Evolutionary conservation across 2,329 filamentous ascomycete species (phyloP).

Genomic region (Microsporum canis): DNA sequence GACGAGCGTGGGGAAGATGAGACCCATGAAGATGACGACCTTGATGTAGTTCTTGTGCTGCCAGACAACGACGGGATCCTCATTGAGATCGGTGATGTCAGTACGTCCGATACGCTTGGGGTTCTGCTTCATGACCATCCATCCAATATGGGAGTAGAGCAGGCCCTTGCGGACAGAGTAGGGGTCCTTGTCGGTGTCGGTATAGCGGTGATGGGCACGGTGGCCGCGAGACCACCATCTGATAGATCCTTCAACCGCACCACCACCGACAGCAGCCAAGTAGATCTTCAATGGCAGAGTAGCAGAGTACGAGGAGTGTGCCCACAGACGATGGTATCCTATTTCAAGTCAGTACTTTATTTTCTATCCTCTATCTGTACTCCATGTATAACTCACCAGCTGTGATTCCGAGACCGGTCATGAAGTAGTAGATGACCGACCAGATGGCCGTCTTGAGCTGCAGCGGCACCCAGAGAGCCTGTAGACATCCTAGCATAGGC

Average conservation of each 20-base stretch:
- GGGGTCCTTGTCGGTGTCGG: conserved; percentile 83
- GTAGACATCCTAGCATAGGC: conserved; percentile 60
- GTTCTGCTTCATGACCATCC: conserved; percentile 93
- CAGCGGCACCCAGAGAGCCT: conserved; percentile 68
- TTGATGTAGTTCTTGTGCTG: conserved; percentile 81
- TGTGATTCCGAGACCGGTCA: conserved; percentile 69
- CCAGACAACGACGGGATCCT: conserved; percentile 74
- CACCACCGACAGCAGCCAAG: conserved; percentile 68
- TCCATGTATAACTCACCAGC: conserved; percentile 45
- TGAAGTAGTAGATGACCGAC: conserved; percentile 69
- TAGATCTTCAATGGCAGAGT: conserved; percentile 66
- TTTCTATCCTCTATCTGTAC: background rate
- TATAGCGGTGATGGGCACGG: conserved; percentile 80
- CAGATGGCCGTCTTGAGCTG: conserved; percentile 60
- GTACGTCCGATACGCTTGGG: conserved; percentile 78
- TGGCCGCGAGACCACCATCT: conserved; percentile 84
- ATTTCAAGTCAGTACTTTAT: conserved; percentile 16
- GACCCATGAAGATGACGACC: conserved; percentile 63
- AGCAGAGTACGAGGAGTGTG: conserved; percentile 73
- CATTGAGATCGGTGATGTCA: conserved; percentile 79
- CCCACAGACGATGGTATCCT: conserved; percentile 75
- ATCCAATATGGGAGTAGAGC: conserved; percentile 72
- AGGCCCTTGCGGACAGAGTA: conserved; percentile 85
- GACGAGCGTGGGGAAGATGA: conserved; percentile 63
- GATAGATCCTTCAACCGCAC: conserved; percentile 74